Evolutionary conservation across 306 rosid genomes (phyloP).

Genomic region (Prunus davidiana): DNA sequence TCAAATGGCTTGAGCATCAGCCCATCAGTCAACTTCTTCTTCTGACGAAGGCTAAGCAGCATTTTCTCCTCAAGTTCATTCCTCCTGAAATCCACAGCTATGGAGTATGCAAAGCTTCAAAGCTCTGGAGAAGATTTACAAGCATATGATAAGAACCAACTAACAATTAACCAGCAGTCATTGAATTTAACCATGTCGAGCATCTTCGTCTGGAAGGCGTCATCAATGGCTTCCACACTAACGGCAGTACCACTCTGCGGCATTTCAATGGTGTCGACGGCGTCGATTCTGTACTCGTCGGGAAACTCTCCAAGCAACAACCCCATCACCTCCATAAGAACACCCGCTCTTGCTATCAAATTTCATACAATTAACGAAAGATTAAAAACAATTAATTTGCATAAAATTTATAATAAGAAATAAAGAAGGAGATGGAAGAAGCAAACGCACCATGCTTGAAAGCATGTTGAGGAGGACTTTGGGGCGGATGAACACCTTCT

Average conservation of each 20-base stretch:
- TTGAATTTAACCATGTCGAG: conserved; percentile 69
- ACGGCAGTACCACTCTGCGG: conserved; percentile 93
- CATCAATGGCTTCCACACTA: conserved; percentile 92
- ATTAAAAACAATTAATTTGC: neutral
- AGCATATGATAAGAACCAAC: neutral
- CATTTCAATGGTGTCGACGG: conserved; percentile 87
- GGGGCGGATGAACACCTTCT: conserved; percentile 83
- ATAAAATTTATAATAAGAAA: neutral
- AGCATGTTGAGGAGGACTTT: conserved; percentile 85
- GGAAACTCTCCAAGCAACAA: conserved; percentile 87
- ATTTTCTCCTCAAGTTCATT: conserved; percentile 89
- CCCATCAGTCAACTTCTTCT: conserved; percentile 93
- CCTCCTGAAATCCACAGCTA: conserved; percentile 78
- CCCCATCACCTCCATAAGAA: conserved; percentile 96
- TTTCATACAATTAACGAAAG: neutral
- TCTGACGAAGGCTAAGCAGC: conserved; percentile 70
- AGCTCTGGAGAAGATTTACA: conserved; percentile 48
- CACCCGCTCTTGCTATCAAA: conserved; percentile 76
- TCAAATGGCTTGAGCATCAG: conserved; percentile 63
- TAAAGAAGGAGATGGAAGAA: neutral
- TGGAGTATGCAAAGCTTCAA: conserved; percentile 86
- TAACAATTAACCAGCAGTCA: neutral
- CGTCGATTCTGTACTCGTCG: conserved; percentile 82
- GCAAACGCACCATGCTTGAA: conserved; percentile 58
- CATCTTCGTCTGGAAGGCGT: conserved; percentile 86